Percentiles rank a stretch among this genome's conserved stretches.
Evolutionary conservation across 2,329 filamentous ascomycete species (phyloP).

Genomic region (Ceratocystis cacaofunesta): DNA sequence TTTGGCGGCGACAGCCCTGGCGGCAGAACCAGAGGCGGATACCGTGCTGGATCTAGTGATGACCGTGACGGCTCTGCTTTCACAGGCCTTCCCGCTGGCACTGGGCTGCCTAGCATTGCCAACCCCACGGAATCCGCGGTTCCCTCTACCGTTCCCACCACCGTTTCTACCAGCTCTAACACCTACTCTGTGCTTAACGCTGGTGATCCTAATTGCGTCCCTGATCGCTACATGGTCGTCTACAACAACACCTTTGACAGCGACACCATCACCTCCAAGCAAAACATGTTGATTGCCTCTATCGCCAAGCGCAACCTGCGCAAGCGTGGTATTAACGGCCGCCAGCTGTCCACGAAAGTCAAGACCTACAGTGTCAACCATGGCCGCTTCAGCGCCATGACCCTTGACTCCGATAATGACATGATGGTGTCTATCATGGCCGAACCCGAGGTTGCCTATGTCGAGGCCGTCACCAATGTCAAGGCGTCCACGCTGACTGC

Average conservation of each 20-base stretch:
- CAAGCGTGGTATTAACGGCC: slow-evolving; percentile 35
- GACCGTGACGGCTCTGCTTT: neutral
- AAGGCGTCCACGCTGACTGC: slow-evolving; percentile 30
- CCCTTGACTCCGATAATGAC: slow-evolving; percentile 35
- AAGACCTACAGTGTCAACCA: slow-evolving; percentile 31
- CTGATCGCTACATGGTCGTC: slow-evolving; percentile 49
- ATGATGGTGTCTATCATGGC: slow-evolving; percentile 36
- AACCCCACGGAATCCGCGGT: slow-evolving; percentile 27
- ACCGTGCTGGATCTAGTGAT: no score
- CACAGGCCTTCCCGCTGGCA: neutral
- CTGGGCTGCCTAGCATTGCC: slow-evolving; percentile 32
- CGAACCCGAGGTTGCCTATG: slow-evolving; percentile 35
- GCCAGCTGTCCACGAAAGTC: slow-evolving; percentile 33
- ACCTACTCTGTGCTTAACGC: slow-evolving; percentile 35
- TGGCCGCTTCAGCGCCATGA: slow-evolving; percentile 37
- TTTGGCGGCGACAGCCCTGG: slow-evolving; percentile 15
- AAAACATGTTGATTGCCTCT: slow-evolving; percentile 32
- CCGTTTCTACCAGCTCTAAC: slow-evolving; percentile 24
- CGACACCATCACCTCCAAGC: slow-evolving; percentile 35
- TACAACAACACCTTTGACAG: slow-evolving; percentile 41
- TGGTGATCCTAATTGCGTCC: slow-evolving; percentile 33
- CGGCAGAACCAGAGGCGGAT: neutral
- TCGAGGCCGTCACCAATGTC: slow-evolving; percentile 40
- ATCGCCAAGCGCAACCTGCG: slow-evolving; percentile 43
- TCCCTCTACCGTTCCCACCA: slow-evolving; percentile 20